phyloP scores from a whole-genome alignment of 371 early-diverging fungal genomes.

The Rhizopus sp. region DNA sequence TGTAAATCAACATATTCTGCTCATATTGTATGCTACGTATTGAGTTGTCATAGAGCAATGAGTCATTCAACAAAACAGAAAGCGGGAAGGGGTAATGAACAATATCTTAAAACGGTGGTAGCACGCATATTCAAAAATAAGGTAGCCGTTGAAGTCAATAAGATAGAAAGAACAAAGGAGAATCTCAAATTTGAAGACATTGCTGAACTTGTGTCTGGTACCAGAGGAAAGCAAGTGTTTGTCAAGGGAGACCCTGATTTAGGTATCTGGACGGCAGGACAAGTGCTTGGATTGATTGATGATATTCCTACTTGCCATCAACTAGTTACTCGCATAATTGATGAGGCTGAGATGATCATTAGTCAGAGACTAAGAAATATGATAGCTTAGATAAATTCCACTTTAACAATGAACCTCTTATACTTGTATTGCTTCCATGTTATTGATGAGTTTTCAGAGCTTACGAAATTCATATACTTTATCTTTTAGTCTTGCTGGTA shows the following conservation, averaged over 20 bases:
- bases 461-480: no score
- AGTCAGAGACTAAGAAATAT: slow-evolving; percentile 15
- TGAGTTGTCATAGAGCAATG: no score
- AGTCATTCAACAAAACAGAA: no score
- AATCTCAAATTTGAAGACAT: slow-evolving; percentile 67
- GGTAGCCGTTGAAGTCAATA: slow-evolving; percentile 66
- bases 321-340: slow-evolving; percentile 52
- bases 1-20: no score
- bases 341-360: slow-evolving; percentile 56
- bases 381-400: not conserved
- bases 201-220: slow-evolving; percentile 64
- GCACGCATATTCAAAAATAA: slow-evolving; percentile 73
- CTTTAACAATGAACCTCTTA: no score
- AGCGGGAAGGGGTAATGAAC: no score
- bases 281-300: slow-evolving; percentile 68
- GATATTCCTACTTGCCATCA: slow-evolving; percentile 76
- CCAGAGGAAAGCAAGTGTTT: slow-evolving; percentile 69
- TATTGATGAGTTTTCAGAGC: no score
- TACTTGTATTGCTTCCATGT: no score
- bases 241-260: slow-evolving; percentile 56
- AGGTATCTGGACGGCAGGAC: slow-evolving; percentile 77
- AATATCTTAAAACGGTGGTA: no score
- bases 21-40: no score
- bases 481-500: no score
- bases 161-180: slow-evolving; percentile 53